phyloP scores from a whole-genome alignment of 768 basidiomycete genomes.

The Termitomyces sp. region DNA sequence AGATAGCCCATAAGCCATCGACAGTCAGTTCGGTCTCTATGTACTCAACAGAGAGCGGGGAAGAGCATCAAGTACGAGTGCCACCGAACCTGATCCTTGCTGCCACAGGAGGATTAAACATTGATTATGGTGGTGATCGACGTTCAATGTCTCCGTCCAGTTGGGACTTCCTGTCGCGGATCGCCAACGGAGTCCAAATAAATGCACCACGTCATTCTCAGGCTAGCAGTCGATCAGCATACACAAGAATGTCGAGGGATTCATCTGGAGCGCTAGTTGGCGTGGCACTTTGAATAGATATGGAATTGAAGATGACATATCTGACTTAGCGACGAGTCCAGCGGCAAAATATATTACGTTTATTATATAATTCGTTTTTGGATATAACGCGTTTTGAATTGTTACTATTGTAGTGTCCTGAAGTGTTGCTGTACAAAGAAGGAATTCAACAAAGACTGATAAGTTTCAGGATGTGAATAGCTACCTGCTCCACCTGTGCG shows the following conservation, averaged over 20 bases:
- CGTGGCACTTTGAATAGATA: constrained; percentile 14
- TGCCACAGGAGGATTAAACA: constrained; percentile 21
- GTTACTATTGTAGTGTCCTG: constrained; percentile 42
- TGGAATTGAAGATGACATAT: background rate
- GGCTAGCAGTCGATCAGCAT: constrained; percentile 8
- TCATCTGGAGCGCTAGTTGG: constrained; percentile 14
- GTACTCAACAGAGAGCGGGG: constrained; percentile 26
- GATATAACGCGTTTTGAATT: constrained; percentile 1
- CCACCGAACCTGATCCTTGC: constrained; percentile 30
- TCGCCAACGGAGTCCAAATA: constrained; percentile 3
- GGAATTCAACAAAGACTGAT: background rate
- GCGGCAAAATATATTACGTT: background rate
- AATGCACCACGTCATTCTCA: constrained; percentile 10
- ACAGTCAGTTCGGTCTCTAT: constrained; percentile 21
- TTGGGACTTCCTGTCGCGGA: constrained; percentile 14
- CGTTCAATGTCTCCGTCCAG: constrained; percentile 14
- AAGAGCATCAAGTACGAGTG: constrained; percentile 20
- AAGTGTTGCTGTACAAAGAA: constrained; percentile 48
- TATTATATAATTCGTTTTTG: background rate
- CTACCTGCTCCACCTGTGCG: constrained; percentile 61
- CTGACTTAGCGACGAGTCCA: constrained; percentile 4
- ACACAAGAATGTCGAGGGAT: constrained; percentile 7
- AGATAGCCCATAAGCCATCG: constrained; percentile 21
- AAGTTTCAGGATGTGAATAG: background rate
- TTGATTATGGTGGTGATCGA: constrained; percentile 8